Conservation (phyloP, 106 monocot genomes). For the Chionographis japonica region DNA sequence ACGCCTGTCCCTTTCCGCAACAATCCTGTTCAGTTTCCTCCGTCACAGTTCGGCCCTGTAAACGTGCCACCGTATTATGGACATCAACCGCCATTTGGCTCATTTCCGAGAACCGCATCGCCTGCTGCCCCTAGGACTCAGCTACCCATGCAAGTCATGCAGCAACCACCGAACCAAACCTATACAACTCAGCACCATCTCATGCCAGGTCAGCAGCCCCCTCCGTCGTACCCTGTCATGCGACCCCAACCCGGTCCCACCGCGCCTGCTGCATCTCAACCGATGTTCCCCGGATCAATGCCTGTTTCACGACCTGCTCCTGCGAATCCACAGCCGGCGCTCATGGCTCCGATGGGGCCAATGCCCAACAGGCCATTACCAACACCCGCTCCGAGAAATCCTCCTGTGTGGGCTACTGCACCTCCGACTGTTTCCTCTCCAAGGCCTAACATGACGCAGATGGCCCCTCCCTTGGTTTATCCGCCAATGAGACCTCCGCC, state of each 20-base stretch:
- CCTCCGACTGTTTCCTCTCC: constrained; percentile 3
- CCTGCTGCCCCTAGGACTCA: constrained; percentile 24
- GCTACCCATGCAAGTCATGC: constrained; percentile 25
- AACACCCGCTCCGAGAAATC: constrained; percentile 3
- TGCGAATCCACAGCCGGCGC: constrained; percentile 17
- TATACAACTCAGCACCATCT: constrained; percentile 1
- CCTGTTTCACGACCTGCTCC: constrained; percentile 14
- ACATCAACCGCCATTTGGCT: constrained; percentile 18
- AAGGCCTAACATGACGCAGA: constrained; percentile 18
- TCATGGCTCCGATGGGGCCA: background rate
- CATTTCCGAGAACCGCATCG: constrained; percentile 23
- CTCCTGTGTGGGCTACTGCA: constrained; percentile 20
- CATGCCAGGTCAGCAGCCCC: constrained; percentile 18
- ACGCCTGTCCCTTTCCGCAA: constrained; percentile 17
- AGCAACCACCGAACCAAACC: constrained; percentile 26
- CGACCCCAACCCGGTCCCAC: constrained; percentile 3
- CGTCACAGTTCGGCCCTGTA: constrained; percentile 11
- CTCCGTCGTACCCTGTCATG: constrained; percentile 15
- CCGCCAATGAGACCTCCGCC: constrained; percentile 5
- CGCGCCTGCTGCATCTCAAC: constrained; percentile 12
- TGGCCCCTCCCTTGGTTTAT: constrained; percentile 14
- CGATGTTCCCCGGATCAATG: background rate
- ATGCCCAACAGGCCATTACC: background rate
- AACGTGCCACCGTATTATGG: constrained; percentile 16
- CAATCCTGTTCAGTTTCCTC: constrained; percentile 21